Evolutionary conservation across 1,284 basidiomycete genomes (phyloP).

Genomic region (Filobasidium uniguttulatum): DNA sequence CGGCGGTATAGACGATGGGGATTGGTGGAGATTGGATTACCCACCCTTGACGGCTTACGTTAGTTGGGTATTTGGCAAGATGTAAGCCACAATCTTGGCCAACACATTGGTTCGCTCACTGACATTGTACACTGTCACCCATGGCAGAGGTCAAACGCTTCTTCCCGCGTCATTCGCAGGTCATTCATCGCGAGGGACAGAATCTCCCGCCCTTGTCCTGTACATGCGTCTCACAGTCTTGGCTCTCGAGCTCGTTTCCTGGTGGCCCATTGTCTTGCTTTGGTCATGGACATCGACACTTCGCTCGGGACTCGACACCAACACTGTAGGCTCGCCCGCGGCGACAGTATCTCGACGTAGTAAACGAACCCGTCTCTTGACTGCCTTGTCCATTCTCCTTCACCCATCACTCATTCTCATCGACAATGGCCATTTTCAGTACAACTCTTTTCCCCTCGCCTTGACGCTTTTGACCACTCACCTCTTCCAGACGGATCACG

Average conservation of each 20-base stretch:
- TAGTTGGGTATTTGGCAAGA: constrained; percentile 60
- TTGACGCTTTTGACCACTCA: constrained; percentile 57
- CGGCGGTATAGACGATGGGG: constrained; percentile 43
- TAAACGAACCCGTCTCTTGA: too few species aligned
- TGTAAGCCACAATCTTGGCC: constrained; percentile 39
- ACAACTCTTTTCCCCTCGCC: constrained; percentile 78
- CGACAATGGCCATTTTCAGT: constrained; percentile 84
- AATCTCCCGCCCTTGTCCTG: constrained; percentile 50
- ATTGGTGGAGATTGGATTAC: constrained; percentile 87
- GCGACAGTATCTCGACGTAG: too few species aligned
- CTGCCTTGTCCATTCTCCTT: constrained; percentile 57
- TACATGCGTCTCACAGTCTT: constrained; percentile 74
- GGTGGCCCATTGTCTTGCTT: constrained; percentile 53
- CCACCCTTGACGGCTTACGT: constrained; percentile 80
- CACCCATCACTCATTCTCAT: constrained; percentile 73
- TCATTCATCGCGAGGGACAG: constrained; percentile 60
- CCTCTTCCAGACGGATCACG: constrained; percentile 52
- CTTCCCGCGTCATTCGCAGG: constrained; percentile 55
- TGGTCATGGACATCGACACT: constrained; percentile 24
- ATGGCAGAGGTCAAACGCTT: constrained; percentile 40
- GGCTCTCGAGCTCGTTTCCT: constrained; percentile 54
- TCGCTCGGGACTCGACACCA: too few species aligned
- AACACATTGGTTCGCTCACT: neutral
- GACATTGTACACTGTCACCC: neutral
- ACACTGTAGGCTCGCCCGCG: too few species aligned